Base-by-base conservation (phyloP, 2,329 filamentous ascomycete species). In the Penicillium oxalicum region DNA sequence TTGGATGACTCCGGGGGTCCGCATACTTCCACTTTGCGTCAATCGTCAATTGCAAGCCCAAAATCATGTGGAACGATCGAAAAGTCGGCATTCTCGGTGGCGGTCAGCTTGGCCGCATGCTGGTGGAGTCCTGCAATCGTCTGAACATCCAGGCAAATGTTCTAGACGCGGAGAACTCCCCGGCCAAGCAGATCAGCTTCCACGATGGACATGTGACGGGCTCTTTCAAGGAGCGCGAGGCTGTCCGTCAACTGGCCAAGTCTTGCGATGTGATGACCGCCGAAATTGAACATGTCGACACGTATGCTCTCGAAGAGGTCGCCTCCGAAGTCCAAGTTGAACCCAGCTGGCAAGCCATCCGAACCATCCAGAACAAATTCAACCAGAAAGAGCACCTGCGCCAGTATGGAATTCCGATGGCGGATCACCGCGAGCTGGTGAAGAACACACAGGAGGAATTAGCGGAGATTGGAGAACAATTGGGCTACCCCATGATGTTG, bases 251-350 rank as follows among this genome's bases (percentile, higher is more conserved):
- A 66, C 77, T 97, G n/a, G 90, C 91, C 2, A 72, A 79, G 35
- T 72, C 77, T 32, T 89, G 84, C 60, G 88, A 95, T 65, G 81
- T 95, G 12, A 75, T 96, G 52, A 96, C 90, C 0, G 88, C 95
- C 11, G 91, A 97, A 70, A 96, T 95, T 55, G 91, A 97, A 75
- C 91, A 96, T 70, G 86, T 96, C 50, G 83, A 96, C 68, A 93
- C 89, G n/a, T 77, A 88, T 45, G 85, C 93, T 25, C 79, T 96
- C 4, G 88, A 95, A 70, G 87, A 94, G 64, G 82, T 96, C 49
- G 66, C 84, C 32, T 81, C 86, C 4, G 71, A 80, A 55, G 78
- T 86, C 37, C 75, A 82, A 36, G 77, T 88, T 2, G 83, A 95
- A 63, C 90, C 91, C 1, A 88, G 84, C 51, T 95, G 88, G 86